Percentiles rank a stretch among this genome's conserved stretches.
Evolutionary conservation across 2,329 filamentous ascomycete genomes (phyloP).

Genomic region (Calycina herbarum): DNA sequence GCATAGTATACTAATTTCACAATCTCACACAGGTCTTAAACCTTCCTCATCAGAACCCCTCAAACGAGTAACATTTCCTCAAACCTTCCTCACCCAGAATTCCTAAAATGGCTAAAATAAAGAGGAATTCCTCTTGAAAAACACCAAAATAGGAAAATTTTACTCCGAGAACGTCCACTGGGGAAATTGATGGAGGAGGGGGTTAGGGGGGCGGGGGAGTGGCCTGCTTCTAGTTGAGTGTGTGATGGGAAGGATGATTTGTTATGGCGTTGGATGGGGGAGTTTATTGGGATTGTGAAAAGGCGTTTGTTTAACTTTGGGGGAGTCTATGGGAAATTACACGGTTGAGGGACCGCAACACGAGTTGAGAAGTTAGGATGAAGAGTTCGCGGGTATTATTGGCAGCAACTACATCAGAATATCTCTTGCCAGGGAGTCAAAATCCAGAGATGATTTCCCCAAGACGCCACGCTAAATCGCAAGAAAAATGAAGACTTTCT

Average conservation of each 20-base stretch:
- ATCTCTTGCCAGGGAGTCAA: background rate
- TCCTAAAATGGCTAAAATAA: no score
- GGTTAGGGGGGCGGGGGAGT: conserved; percentile 31
- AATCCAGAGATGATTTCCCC: conserved; percentile 4
- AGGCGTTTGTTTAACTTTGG: background rate
- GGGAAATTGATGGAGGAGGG: conserved; percentile 59
- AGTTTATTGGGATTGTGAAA: background rate
- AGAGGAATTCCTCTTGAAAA: no score
- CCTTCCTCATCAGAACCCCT: no score
- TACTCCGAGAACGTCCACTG: conserved; percentile 32
- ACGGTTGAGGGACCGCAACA: background rate
- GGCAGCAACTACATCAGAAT: background rate
- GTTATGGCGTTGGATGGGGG: background rate
- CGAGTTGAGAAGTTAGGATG: background rate
- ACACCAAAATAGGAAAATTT: no score
- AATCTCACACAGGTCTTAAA: no score
- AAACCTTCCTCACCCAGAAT: no score
- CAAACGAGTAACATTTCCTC: no score
- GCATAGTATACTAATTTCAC: no score
- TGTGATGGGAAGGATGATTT: conserved; percentile 1
- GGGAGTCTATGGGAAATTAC: conserved; percentile 14
- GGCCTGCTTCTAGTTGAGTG: conserved; percentile 13
- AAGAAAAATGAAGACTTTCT: conserved; percentile 20
- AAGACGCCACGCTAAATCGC: conserved; percentile 33
- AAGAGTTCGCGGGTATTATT: background rate